phyloP scores from a whole-genome alignment of 805 yeast species.

The Hemisphaericaspora nanyangensis region DNA sequence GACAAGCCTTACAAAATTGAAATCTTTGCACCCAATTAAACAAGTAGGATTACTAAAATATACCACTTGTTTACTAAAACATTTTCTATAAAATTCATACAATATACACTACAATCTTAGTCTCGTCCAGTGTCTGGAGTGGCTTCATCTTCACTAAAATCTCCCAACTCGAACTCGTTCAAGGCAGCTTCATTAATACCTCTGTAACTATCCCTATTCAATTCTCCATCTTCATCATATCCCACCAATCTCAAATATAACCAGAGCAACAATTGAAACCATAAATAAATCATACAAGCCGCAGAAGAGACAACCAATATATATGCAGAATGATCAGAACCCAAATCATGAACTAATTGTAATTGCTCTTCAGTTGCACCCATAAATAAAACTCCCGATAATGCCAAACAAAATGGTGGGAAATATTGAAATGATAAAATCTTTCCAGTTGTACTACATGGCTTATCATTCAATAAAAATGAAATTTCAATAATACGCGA shows the following conservation, averaged over 20 bases:
- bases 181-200: conserved; percentile 15
- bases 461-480: conserved; percentile 65
- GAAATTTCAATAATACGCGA: conserved; percentile 75
- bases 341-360: conserved; percentile 60
- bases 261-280: conserved; percentile 58
- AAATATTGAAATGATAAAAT: conserved; percentile 76
- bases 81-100: not conserved
- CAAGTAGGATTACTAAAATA: not conserved
- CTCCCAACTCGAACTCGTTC: conserved; percentile 35
- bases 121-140: not conserved
- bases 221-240: conserved; percentile 37
- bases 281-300: conserved; percentile 66
- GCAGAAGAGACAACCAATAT: conserved; percentile 66
- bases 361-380: conserved; percentile 91
- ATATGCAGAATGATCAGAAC: conserved; percentile 85
- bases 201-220: conserved; percentile 12
- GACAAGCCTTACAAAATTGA: not conserved
- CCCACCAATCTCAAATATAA: conserved; percentile 50
- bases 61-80: not conserved
- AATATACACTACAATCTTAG: too few relatives aligned
- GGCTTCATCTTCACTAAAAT: conserved; percentile 23
- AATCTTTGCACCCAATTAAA: not conserved
- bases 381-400: conserved; percentile 83
- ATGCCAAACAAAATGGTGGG: conserved; percentile 77
- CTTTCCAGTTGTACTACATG: conserved; percentile 35